Base-by-base conservation (phyloP, 2,329 filamentous ascomycete species). In the Clonostachys solani region DNA sequence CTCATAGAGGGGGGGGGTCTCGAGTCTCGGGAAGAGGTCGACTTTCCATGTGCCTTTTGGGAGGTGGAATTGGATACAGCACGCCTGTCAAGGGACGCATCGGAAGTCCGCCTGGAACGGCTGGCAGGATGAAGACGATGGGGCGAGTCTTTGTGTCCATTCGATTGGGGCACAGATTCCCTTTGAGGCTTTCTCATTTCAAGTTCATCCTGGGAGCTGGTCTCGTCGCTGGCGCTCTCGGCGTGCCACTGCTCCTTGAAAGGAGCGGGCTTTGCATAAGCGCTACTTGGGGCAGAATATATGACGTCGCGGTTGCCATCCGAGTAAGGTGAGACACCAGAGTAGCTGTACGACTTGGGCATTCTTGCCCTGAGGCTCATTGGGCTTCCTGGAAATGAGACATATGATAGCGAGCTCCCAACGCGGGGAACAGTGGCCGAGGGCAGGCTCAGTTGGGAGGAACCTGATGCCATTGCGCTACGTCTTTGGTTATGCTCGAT, bases 401-500 rank as follows among this genome's bases (percentile, higher is more conserved):
- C 69, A 50, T 69, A 64, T 1, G 75, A 73, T 10, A 76, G 60
- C 38, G 68, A 65, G 61, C 73, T 78, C 47, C 68, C 66, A 33
- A 72, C 67, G n/a, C 74, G 72, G n/a, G 74, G 68, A 15, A 44
- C 36, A 19, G 34, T 41, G 2, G 60, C 55, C 36, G 59, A 61
- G 2, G 65, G 64, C 55, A 69, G 66, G 53, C 62, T 68, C 56
- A 63, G 57, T 41, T 67, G 62, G 35, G 66, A 52, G 34, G 66
- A 63, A 45, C 57, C 71, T 10, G 68, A 63, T n/a, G 64, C 66
- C 64, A 75, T 73, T 43, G 72, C 71, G 55, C 68, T 77, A 52
- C 76, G 67, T 49, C 70, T 67, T 46, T 67, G 67, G 60, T 79
- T 77, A 55, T 75, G 65, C 54, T 77, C 75, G 49, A 73, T 60